phyloP scores from a whole-genome alignment of 2,329 filamentous ascomycete genomes.

The Falciphora oryzae region DNA sequence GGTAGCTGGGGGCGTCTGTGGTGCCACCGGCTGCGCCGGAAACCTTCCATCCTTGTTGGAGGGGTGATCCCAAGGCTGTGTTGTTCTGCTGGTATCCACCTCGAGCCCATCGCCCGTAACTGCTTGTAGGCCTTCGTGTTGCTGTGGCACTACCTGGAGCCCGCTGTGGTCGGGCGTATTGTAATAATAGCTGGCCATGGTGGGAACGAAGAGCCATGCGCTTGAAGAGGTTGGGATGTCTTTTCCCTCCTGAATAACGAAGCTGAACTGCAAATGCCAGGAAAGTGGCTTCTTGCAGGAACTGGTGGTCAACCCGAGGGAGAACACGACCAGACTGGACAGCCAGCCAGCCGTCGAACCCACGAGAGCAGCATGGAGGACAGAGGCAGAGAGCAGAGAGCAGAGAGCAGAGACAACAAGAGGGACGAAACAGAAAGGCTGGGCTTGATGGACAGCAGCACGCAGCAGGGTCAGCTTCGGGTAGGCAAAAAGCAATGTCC shows the following conservation, averaged over 20 bases:
- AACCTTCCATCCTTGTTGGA: background rate
- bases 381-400: background rate
- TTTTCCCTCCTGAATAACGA: background rate
- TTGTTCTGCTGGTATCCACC: background rate
- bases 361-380: background rate
- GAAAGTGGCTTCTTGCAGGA: background rate
- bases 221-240: background rate
- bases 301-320: background rate
- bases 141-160: background rate
- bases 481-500: too few species aligned
- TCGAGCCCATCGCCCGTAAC: background rate
- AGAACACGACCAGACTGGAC: too few species aligned
- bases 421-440: background rate
- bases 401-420: background rate
- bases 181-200: constrained; percentile 1
- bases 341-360: too few species aligned
- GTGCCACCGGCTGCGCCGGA: background rate
- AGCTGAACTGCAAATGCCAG: background rate
- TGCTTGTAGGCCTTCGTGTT: background rate
- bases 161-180: constrained; percentile 1
- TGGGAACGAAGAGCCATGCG: background rate
- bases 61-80: background rate
- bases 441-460: background rate
- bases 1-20: too few species aligned
- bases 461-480: too few species aligned